Conservation (phyloP, 1,284 basidiomycete species). For the Porodaedalea pini region DNA sequence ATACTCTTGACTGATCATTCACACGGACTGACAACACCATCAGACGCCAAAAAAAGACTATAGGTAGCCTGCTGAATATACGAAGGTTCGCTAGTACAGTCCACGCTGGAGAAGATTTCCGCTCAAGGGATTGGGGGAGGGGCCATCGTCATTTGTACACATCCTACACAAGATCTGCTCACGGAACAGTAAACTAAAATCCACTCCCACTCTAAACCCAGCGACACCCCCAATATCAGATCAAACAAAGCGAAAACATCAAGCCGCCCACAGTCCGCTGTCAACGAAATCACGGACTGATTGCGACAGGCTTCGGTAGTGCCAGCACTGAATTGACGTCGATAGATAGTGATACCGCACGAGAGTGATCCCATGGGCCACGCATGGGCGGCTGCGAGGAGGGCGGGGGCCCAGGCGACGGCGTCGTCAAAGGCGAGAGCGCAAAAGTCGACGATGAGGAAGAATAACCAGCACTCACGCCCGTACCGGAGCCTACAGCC, state of each 20-base stretch:
- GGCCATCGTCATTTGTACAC: neutral
- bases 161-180: neutral
- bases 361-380: constrained; percentile 59
- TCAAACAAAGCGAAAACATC: neutral
- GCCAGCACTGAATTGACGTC: constrained; percentile 46
- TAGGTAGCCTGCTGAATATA: no score
- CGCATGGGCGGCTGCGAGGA: constrained; percentile 23
- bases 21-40: no score
- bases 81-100: no score
- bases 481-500: neutral
- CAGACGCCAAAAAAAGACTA: no score
- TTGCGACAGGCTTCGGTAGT: constrained; percentile 44
- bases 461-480: neutral
- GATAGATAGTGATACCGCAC: constrained; percentile 38
- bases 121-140: no score
- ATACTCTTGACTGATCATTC: no score
- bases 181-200: neutral
- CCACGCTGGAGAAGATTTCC: no score
- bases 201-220: neutral
- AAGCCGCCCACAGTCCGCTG: neutral
- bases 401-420: neutral
- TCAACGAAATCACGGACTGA: constrained; percentile 23
- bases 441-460: constrained; percentile 2
- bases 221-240: neutral
- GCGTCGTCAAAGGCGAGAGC: constrained; percentile 4